Percentiles rank a stretch among this genome's conserved stretches.
Evolutionary conservation across 495 filamentous ascomycete genomes (phyloP).

Genomic region (Penicillium herquei): DNA sequence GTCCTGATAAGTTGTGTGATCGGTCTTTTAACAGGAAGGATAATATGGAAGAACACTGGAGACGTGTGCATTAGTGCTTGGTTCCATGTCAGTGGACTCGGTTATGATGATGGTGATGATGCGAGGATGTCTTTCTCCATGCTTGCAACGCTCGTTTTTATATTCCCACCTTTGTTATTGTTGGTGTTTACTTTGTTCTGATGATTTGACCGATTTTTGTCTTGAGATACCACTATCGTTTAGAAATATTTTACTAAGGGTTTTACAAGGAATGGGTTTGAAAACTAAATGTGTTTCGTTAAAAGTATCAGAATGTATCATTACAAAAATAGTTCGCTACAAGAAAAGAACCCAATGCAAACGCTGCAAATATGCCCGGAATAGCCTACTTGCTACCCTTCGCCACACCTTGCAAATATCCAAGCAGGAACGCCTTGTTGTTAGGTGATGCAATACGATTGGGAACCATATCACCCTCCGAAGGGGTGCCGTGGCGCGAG

Average conservation of each 20-base stretch:
- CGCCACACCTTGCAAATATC: conserved; percentile 66
- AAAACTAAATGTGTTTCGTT: too few relatives aligned
- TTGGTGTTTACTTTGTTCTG: too few relatives aligned
- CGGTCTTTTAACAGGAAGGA: neutral
- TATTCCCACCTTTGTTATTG: too few relatives aligned
- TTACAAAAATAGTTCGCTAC: neutral
- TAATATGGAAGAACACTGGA: neutral
- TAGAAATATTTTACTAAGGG: too few relatives aligned
- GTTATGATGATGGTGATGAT: too few relatives aligned
- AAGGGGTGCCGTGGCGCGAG: conserved; percentile 36
- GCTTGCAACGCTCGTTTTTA: too few relatives aligned
- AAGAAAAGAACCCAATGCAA: neutral
- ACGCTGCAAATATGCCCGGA: neutral
- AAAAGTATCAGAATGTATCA: neutral
- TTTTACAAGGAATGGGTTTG: too few relatives aligned
- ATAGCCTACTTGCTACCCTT: conserved; percentile 36
- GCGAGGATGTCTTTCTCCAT: too few relatives aligned
- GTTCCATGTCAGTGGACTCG: too few relatives aligned
- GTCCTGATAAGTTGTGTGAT: neutral
- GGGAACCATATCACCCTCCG: conserved; percentile 46
- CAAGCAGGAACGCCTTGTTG: conserved; percentile 75
- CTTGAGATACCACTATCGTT: too few relatives aligned
- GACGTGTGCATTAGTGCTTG: neutral
- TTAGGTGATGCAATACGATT: conserved; percentile 58
- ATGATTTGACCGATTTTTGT: too few relatives aligned